Evolutionary conservation across 2,329 filamentous ascomycete species (phyloP), one percentile per base, ranked within the genome.

Genomic region (Alternaria arbusti): DNA sequence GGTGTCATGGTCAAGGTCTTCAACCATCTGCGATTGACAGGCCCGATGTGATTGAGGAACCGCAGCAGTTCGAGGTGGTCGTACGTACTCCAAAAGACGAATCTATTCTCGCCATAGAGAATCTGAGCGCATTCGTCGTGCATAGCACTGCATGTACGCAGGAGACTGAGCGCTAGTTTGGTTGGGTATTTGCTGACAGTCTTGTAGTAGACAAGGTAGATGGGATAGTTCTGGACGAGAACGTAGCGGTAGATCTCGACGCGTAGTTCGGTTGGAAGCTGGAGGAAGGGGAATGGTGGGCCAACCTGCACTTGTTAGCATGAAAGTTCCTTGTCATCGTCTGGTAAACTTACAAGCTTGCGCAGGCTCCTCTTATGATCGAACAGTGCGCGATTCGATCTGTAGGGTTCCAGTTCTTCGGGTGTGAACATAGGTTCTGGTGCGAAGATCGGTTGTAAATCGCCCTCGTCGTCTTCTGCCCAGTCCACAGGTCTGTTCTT

Each of bases 251-350:
- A 40, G 0, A 17, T 40, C 15, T 40, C n/a, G 15, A 40, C 15
- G 9, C 36, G 36, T 10, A 40, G 36, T 40, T 40, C 36, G 8
- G 36, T 40, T 40, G 36, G 36, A 2, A 40, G 36, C 5, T 40
- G 17, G 0, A 40, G n/a, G n/a, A 40, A 40, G 0, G 36, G 36
- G 1, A 40, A 40, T 5, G n/a, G 36, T 40, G 8, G 36, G 0
- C 8, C n/a, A 2, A 6, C 36, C 36, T 40, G 32, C 30, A 32
- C 0, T 1, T 1, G 5, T 36, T 1, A 36, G 30, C 30, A 36
- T 1, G 1, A 0, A 32, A 4, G 5, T 15, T 32, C 2, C 2
- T 1, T 32, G 0, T 1, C 2, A 3, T 0, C 30, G 1, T 32
- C 30, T 15, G 30, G 1, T 15, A 36, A 0, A 36, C 32, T 36